These are phyloP conservation scores for Cyanophora paradoxa DNA, from an alignment of 78 protist species.

Conservation along the genomic window DNA sequence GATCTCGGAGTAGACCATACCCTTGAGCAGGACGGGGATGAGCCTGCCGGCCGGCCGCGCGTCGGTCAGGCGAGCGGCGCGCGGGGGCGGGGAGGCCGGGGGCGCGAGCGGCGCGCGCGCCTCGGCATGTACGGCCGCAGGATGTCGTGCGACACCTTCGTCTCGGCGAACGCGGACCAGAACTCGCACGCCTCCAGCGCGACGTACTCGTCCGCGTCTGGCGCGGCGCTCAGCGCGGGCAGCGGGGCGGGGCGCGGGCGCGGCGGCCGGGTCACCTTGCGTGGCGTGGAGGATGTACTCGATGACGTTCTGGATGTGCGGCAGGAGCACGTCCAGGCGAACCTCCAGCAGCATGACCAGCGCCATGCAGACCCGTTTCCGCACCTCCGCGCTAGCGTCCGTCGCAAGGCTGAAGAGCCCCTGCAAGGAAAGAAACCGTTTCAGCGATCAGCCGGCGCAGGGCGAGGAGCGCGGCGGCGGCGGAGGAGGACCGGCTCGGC, in stretches of 20 bases:
- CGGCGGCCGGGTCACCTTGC: too few relatives aligned
- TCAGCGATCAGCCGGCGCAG: too few relatives aligned
- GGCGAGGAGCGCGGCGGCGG: too few relatives aligned
- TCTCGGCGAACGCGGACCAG: conserved; percentile 60
- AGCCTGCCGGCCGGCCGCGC: too few relatives aligned
- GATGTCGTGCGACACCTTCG: conserved; percentile 1
- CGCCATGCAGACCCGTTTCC: conserved; percentile 38
- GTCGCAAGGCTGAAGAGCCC: background rate
- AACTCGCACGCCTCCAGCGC: conserved; percentile 75
- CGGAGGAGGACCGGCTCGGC: too few relatives aligned
- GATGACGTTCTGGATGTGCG: conserved; percentile 41
- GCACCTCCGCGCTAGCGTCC: background rate
- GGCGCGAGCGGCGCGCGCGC: too few relatives aligned
- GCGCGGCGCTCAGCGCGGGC: too few relatives aligned
- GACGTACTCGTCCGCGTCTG: conserved; percentile 51
- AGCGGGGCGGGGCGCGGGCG: too few relatives aligned
- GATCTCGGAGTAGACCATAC: conserved; percentile 59
- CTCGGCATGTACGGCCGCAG: background rate
- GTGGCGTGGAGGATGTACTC: conserved; percentile 44
- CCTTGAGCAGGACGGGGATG: conserved; percentile 48
- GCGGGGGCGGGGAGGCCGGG: too few relatives aligned
- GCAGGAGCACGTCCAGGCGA: conserved; percentile 28
- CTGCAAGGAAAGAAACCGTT: too few relatives aligned
- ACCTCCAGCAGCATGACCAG: conserved; percentile 40
- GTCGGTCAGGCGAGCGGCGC: too few relatives aligned